These are phyloP conservation scores for Calycina marina DNA, from an alignment of 2,329 filamentous ascomycete genomes.

Conservation along the genomic window DNA sequence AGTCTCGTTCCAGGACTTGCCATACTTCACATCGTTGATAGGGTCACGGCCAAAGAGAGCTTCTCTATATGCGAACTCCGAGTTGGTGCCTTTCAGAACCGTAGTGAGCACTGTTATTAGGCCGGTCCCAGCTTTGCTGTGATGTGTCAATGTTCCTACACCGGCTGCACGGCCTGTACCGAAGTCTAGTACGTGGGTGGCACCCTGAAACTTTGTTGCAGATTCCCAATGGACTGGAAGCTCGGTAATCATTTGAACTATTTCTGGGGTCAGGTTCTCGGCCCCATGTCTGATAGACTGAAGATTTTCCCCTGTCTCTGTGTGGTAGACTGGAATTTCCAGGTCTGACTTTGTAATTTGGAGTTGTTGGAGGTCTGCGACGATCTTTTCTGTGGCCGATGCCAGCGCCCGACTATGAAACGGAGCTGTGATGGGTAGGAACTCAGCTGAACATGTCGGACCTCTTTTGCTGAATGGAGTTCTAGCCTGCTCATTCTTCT, in stretches of 20 bases:
- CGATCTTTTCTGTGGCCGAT: constrained; percentile 13
- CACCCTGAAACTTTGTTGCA: constrained; percentile 13
- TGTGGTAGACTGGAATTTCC: constrained; percentile 22
- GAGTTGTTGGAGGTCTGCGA: constrained; percentile 12
- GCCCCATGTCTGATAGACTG: constrained; percentile 7
- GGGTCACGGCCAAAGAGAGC: constrained; percentile 8
- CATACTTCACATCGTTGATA: constrained; percentile 18
- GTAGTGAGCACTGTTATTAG: constrained; percentile 19
- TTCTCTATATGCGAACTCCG: constrained; percentile 7
- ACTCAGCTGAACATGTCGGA: constrained; percentile 16
- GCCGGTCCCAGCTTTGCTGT: constrained; percentile 21
- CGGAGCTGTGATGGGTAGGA: constrained; percentile 27
- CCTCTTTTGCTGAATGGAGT: constrained; percentile 23
- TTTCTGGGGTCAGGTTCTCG: constrained; percentile 6
- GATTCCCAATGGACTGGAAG: constrained; percentile 18
- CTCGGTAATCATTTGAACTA: constrained; percentile 18
- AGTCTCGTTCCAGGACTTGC: constrained; percentile 36
- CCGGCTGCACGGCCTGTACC: constrained; percentile 22
- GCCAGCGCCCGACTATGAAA: constrained; percentile 26
- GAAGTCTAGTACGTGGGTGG: constrained; percentile 24
- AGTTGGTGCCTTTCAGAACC: background rate
- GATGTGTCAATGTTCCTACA: constrained; percentile 19
- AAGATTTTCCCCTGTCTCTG: constrained; percentile 20
- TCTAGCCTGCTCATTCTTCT: constrained; percentile 16
- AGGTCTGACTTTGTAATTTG: constrained; percentile 30